Percentiles rank a stretch among this genome's conserved stretches.
phyloP scores from a whole-genome alignment of 352 stramenopile species.

The Phytopythium ostracodes region DNA sequence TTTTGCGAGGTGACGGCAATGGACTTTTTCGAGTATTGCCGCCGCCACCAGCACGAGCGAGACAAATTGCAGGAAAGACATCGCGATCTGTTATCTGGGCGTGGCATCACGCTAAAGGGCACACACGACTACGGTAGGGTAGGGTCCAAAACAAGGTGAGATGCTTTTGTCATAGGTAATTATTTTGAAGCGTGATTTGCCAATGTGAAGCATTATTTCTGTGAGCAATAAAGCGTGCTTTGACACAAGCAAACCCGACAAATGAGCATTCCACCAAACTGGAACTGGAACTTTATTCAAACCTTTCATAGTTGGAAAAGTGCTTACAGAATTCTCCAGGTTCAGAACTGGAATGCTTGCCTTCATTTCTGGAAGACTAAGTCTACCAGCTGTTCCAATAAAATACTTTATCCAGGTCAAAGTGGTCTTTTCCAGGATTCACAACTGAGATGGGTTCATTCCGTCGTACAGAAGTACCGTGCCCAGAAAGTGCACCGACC shows the following conservation, averaged over 20 bases:
- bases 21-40: background rate
- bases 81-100: background rate
- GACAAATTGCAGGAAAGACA: background rate
- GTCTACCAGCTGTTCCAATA: background rate
- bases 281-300: background rate
- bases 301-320: background rate
- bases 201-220: no score
- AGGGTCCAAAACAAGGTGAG: background rate
- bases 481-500: background rate
- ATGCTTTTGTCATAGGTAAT: no score
- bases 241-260: background rate
- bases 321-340: background rate
- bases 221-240: background rate
- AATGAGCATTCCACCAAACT: background rate
- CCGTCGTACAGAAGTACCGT: background rate
- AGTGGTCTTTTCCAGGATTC: background rate
- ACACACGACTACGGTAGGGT: background rate
- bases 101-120: background rate
- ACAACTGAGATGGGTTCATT: constrained; percentile 9
- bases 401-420: background rate
- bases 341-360: background rate
- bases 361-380: background rate
- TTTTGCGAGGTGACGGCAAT: background rate
- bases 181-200: no score
- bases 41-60: background rate